Evolutionary conservation across 345 rosid species (phyloP).

Genomic region (Eucalyptus brandiana): DNA sequence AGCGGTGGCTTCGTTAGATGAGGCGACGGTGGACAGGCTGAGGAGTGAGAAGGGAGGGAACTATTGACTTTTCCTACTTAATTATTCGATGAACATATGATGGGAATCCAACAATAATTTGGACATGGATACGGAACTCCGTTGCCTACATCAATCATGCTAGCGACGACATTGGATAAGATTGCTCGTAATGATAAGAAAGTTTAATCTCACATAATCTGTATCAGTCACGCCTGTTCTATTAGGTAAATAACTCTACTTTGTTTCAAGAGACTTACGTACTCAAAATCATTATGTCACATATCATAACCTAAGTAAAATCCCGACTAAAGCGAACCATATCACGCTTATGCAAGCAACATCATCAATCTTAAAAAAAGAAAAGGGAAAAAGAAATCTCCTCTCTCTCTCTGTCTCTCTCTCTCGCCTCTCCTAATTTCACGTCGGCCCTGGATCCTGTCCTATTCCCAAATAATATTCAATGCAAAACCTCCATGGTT

Average conservation of each 20-base stretch:
- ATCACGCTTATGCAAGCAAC: not conserved
- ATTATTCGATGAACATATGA: not conserved
- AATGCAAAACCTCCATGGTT: not conserved
- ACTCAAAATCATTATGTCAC: fast-evolving
- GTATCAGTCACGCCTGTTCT: fast-evolving
- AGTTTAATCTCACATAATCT: fast-evolving
- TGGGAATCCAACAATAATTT: not conserved
- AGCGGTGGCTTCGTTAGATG: too few species aligned
- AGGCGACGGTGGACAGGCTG: not conserved
- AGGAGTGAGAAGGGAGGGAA: not conserved
- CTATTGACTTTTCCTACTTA: not conserved
- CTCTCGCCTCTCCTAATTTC: not conserved
- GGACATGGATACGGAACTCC: not conserved
- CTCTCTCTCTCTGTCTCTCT: not conserved
- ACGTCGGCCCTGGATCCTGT: not conserved
- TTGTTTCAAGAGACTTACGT: not conserved
- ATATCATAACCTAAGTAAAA: not conserved
- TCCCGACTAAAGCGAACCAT: fast-evolving
- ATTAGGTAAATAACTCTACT: not conserved
- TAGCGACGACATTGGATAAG: fast-evolving
- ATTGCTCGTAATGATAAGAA: not conserved
- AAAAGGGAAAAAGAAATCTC: fast-evolving
- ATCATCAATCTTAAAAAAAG: not conserved
- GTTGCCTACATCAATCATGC: not conserved
- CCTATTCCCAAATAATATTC: not conserved